Evolutionary conservation across 768 basidiomycete genomes (phyloP), one percentile per base, ranked within the genome.

Genomic region (Thelephora aurantiotincta): DNA sequence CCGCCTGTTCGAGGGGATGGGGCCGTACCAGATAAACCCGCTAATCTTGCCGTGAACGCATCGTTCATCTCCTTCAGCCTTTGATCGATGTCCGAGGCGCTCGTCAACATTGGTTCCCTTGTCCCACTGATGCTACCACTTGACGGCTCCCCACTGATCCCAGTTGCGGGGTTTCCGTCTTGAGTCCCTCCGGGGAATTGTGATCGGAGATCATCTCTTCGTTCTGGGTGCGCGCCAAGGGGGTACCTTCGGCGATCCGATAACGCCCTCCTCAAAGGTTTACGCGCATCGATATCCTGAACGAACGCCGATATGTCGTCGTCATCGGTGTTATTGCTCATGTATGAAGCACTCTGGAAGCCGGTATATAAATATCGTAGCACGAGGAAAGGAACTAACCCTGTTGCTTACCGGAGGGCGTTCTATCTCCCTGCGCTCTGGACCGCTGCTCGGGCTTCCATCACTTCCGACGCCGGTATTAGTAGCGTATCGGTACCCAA

Each of bases 241-340:
- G 53, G 36, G 52, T 61, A 51, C 22, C 53, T 48, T 11, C 50
- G 53, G 11, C 55, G 51, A 14, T 45, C 38, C 38, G 16, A 22
- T 41, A 18, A 16, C 9, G 38, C 38, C 18, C 55, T 45, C 19
- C 45, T 48, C 6, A 88, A 65, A 2, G 84, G 83, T 55, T 77
- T 79, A 20, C 81, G 70, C 20, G 73, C 65, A 54, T 84, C 84
- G 44, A 85, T 84, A 43, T 86, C 80, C 56, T 81, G 78, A 36
- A 88, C 80, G 54, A 87, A 88, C 11, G 72, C 67, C 4, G 83
- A 84, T 23, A 88, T 77, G 45, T 86, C 85, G 53, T 85, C 83
- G 54, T 87, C 81, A 51, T 87, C 81, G 5, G 74, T 73, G 41
- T 66, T 64, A 1, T 65, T 62, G 45, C 69, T 68, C 48, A 77